phyloP scores from a whole-genome alignment of 73 alveolate species.

The Paramecium bursaria region DNA sequence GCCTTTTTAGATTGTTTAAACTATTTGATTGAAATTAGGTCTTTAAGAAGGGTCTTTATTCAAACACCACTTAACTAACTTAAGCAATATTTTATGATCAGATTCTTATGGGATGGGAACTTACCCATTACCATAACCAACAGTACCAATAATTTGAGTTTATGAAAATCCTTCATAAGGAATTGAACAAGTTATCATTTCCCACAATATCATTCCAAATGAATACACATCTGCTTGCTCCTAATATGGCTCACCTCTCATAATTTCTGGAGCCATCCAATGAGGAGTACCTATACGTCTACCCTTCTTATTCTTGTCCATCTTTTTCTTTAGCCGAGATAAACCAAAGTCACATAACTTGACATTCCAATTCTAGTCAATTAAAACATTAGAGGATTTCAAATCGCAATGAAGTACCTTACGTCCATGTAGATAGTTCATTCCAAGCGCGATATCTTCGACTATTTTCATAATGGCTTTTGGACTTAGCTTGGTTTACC shows the following conservation, averaged over 20 bases:
- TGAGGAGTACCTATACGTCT: conserved; percentile 81
- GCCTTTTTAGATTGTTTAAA: conserved; percentile 24
- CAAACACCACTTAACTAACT: conserved; percentile 48
- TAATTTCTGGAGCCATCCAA: conserved; percentile 96
- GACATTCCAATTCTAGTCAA: conserved; percentile 92
- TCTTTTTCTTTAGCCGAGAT: conserved; percentile 77
- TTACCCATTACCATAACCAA: conserved; percentile 58
- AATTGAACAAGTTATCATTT: conserved; percentile 52
- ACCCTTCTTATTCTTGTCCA: conserved; percentile 31
- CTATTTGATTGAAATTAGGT: conserved; percentile 61
- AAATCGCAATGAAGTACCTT: conserved; percentile 95
- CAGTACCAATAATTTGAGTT: conserved; percentile 55
- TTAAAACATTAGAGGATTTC: conserved; percentile 87
- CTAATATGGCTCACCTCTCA: conserved; percentile 82
- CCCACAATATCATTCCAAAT: conserved; percentile 89
- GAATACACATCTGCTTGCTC: conserved; percentile 86
- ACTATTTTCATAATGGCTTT: conserved; percentile 82
- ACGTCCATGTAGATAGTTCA: conserved; percentile 90
- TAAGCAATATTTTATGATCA: conserved; percentile 48
- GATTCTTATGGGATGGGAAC: conserved; percentile 62
- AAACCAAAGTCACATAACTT: conserved; percentile 96
- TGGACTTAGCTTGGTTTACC: conserved; percentile 75
- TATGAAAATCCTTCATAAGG: conserved; percentile 61
- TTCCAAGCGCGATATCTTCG: conserved; percentile 91
- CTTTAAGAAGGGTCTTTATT: conserved; percentile 64